Percentiles rank a stretch among this genome's conserved stretches.
These are phyloP conservation scores for Keithomyces neogunnii DNA, from an alignment of 2,329 filamentous ascomycete species.

Conservation along the genomic window DNA sequence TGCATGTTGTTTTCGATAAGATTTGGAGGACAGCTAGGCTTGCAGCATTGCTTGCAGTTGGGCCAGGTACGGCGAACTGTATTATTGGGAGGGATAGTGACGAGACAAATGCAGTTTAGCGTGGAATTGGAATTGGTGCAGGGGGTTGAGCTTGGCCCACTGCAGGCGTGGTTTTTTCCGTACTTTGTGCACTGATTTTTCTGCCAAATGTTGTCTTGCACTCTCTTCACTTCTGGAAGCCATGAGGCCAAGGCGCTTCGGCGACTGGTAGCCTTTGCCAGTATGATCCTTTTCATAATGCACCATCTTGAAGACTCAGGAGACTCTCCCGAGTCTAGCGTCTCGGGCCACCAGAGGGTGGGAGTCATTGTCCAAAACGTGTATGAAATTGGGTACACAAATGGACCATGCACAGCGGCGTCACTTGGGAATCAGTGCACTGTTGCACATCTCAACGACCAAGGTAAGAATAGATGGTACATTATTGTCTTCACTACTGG, in stretches of 20 bases:
- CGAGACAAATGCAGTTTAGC: slow-evolving; percentile 1
- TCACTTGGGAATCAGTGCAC: background rate
- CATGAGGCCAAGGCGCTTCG: no score
- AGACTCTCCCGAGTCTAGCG: no score
- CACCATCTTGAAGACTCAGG: no score
- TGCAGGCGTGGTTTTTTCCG: no score
- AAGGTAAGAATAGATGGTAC: background rate
- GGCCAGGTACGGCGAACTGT: background rate
- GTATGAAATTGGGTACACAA: background rate
- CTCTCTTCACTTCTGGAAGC: no score
- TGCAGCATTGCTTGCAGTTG: slow-evolving; percentile 7
- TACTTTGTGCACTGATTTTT: no score
- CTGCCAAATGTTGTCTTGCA: no score
- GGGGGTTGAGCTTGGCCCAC: background rate
- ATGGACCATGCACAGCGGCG: background rate
- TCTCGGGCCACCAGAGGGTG: background rate
- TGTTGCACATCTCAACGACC: background rate
- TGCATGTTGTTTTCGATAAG: background rate
- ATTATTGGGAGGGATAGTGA: background rate
- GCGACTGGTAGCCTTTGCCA: no score
- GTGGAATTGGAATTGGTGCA: background rate
- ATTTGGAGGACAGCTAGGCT: slow-evolving; percentile 9
- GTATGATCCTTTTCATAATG: no score
- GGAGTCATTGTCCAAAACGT: background rate
- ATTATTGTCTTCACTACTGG: slow-evolving; percentile 7